These are phyloP conservation scores for Aspergillus flavus DNA, from an alignment of 2,329 filamentous ascomycete genomes.

Conservation along the genomic window DNA sequence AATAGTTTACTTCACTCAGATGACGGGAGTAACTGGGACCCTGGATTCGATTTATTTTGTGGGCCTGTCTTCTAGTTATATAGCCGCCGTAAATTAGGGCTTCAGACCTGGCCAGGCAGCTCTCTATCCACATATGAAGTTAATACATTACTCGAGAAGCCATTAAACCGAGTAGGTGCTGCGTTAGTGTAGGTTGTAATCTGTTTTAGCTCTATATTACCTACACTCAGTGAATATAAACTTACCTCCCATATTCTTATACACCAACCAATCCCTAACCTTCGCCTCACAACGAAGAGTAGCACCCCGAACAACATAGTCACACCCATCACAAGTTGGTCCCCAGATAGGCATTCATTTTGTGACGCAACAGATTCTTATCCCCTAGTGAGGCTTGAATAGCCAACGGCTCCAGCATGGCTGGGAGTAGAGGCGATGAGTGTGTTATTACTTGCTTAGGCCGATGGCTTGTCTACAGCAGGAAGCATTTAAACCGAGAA, in stretches of 20 bases:
- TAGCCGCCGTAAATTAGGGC: neutral
- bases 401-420: too few relatives aligned
- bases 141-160: conserved; percentile 18
- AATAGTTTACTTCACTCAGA: neutral
- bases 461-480: too few relatives aligned
- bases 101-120: neutral
- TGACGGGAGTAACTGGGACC: neutral
- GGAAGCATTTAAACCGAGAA: neutral
- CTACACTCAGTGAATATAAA: neutral
- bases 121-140: conserved; percentile 33
- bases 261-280: conserved; percentile 30
- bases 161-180: conserved; percentile 29
- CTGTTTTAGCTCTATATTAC: neutral
- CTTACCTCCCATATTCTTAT: conserved; percentile 32
- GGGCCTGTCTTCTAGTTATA: neutral
- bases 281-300: conserved; percentile 20
- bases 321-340: conserved; percentile 30
- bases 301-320: conserved; percentile 23
- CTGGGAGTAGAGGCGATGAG: neutral
- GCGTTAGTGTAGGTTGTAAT: conserved; percentile 21
- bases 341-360: conserved; percentile 23
- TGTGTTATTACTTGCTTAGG: too few relatives aligned
- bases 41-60: neutral
- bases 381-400: neutral
- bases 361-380: too few relatives aligned